Evolutionary conservation across 1,139 yeast genomes (phyloP), one percentile per base, ranked within the genome.

Genomic region (Yamadazyma jaroonii): DNA sequence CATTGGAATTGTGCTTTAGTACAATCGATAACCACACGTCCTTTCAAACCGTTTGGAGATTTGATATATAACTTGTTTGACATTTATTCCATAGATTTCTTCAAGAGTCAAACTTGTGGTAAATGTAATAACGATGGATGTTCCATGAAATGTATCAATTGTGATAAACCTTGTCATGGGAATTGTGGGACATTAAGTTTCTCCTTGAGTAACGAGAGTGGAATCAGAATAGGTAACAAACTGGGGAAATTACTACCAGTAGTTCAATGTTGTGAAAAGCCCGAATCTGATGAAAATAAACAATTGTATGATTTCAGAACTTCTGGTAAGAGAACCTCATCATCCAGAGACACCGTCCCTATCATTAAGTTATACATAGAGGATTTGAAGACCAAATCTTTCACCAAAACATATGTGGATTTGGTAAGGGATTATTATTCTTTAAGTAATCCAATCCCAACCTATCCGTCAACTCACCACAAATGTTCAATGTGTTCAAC

Each of bases 1-100:
- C 97, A 90, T 62, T 65, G 84, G 6, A 47, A 79, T 4, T 90
- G 98, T 60, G 84, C 94, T 0, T 41, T 86, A 0, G 12, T 24
- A 3, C 12, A 29, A 10, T 9, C 20, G 13, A 9, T 31, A 10
- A 23, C 14, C 17, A 12, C 20, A 8, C 11, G 14, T n/a, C 15
- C 25, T n/a, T 7, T 31, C 13, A 10, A 23, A 23, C 20, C 33
- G 4, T 31, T 22, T 8, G 33, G 27, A 9, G 12, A n/a, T n/a
- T 54, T 31, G 62, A 59, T 54, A 2, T 44, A 44, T 24, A 53
- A 48, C 22, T 40, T 49, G 3, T 36, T 61, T 9, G 53, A 57
- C 9, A 52, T 70, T 36, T 43, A 63, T 34, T 46, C 51, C 15
- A 61, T 62, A 35, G 48, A 50, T 30, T 43, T 49, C 12, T 35